Conservation (phyloP, 2,329 filamentous ascomycete species). For the Phaeosphaeria sp. region DNA sequence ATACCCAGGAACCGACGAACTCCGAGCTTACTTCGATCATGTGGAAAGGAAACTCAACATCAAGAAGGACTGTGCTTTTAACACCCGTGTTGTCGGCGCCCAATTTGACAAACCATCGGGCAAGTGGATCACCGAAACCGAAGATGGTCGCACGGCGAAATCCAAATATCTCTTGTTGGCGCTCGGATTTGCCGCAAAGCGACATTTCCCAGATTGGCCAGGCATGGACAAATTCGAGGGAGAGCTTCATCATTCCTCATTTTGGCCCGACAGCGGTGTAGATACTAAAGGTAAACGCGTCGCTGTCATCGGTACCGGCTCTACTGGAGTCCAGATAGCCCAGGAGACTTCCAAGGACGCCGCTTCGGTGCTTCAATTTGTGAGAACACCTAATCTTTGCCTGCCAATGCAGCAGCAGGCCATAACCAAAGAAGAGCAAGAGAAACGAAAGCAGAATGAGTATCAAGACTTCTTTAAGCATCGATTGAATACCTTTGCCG, state of each 20-base stretch:
- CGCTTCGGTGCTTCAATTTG: conserved; percentile 64
- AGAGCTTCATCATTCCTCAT: conserved; percentile 64
- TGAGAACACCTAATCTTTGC: conserved; percentile 71
- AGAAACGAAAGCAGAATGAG: conserved; percentile 47
- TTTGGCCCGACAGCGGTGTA: conserved; percentile 66
- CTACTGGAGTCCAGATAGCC: conserved; percentile 68
- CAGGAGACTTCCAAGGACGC: conserved; percentile 65
- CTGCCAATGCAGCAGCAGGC: conserved; percentile 64
- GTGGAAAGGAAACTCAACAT: conserved; percentile 62
- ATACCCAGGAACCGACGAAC: conserved; percentile 60
- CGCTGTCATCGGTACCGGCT: conserved; percentile 69
- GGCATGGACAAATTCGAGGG: conserved; percentile 68
- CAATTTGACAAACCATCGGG: conserved; percentile 57
- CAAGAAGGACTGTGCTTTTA: conserved; percentile 64
- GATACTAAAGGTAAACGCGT: conserved; percentile 64
- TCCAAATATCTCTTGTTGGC: conserved; percentile 61
- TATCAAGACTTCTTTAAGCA: conserved; percentile 59
- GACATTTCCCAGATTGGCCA: conserved; percentile 67
- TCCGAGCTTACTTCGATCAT: conserved; percentile 65
- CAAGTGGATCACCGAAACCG: conserved; percentile 60
- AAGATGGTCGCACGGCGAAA: conserved; percentile 59
- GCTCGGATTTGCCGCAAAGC: conserved; percentile 65
- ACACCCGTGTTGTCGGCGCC: conserved; percentile 61
- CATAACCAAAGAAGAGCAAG: conserved; percentile 60
- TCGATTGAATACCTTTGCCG: conserved; percentile 62